Conservation (phyloP, 2,329 filamentous ascomycete species). For the Penicillium hordei region DNA sequence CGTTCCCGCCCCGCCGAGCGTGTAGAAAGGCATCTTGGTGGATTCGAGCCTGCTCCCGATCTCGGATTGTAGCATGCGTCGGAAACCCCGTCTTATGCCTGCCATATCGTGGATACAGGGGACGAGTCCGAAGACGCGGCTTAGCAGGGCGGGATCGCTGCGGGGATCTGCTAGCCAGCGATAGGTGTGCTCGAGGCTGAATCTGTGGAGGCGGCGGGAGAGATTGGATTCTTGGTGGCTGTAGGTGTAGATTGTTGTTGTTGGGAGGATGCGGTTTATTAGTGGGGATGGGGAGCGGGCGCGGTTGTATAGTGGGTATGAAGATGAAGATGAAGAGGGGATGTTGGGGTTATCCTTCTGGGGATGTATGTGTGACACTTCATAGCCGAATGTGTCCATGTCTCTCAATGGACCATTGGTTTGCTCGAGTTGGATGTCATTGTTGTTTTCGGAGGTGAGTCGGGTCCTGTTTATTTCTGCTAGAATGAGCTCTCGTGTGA, state of each 20-base stretch:
- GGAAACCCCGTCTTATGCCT: slow-evolving; percentile 16
- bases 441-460: background rate
- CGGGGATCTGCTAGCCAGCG: slow-evolving; percentile 50
- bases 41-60: slow-evolving; percentile 24
- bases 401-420: background rate
- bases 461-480: slow-evolving; percentile 16
- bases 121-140: slow-evolving; percentile 29
- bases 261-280: slow-evolving; percentile 24
- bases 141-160: slow-evolving; percentile 16
- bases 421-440: background rate
- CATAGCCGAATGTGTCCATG: slow-evolving; percentile 17
- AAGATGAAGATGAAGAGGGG: background rate
- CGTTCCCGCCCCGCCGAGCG: slow-evolving; percentile 65
- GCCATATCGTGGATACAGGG: slow-evolving; percentile 28
- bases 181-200: slow-evolving; percentile 47
- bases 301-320: background rate
- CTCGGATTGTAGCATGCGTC: slow-evolving; percentile 18
- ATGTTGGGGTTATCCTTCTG: background rate
- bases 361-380: slow-evolving; percentile 2
- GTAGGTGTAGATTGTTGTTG: slow-evolving; percentile 50
- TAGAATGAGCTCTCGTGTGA: slow-evolving; percentile 17
- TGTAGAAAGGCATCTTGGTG: slow-evolving; percentile 26
- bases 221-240: slow-evolving; percentile 59
- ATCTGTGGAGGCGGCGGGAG: too few species aligned
- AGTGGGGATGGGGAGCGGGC: slow-evolving; percentile 17